A percentile compares a stretch with the other conserved stretches of the same genome.
phyloP scores from a whole-genome alignment of 1,139 yeast species.

The Kodamaea arcana region DNA sequence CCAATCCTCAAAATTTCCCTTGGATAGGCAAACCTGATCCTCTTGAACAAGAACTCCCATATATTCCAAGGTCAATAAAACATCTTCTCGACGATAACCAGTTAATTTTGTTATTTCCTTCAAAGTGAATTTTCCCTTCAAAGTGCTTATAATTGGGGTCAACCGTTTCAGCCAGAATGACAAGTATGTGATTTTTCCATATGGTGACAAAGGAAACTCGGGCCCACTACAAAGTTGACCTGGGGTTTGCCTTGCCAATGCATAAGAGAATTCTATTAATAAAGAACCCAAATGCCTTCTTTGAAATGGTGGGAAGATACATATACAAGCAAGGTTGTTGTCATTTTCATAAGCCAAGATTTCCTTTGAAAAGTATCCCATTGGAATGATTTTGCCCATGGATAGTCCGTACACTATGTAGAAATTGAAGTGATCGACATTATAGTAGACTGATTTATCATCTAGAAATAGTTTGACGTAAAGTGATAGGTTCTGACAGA shows the following conservation, averaged over 20 bases:
- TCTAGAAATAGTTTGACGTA: conserved; percentile 89
- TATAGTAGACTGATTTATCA: conserved; percentile 82
- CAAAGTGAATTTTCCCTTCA: conserved; percentile 35
- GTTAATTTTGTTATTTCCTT: conserved; percentile 53
- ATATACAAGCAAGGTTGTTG: conserved; percentile 79
- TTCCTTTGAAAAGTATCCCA: conserved; percentile 94
- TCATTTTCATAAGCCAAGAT: conserved; percentile 77
- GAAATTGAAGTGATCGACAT: conserved; percentile 75
- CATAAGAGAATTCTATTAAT: conserved; percentile 79
- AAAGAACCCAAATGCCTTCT: conserved; percentile 72
- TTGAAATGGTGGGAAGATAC: conserved; percentile 91
- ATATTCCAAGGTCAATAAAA: conserved; percentile 57
- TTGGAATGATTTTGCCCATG: conserved; percentile 39
- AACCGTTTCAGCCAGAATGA: conserved; percentile 67
- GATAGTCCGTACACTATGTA: conserved; percentile 59
- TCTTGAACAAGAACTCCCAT: conserved; percentile 45
- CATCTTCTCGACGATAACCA: conserved; percentile 69
- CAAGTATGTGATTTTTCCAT: conserved; percentile 69
- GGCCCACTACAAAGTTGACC: conserved; percentile 70
- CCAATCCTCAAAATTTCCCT: conserved; percentile 28
- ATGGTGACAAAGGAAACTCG: conserved; percentile 82
- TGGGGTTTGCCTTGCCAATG: conserved; percentile 52
- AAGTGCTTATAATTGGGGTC: conserved; percentile 17
- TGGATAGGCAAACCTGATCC: conserved; percentile 14
- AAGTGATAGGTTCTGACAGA: conserved; percentile 77